These are phyloP conservation scores for Rhizopogon roseolus DNA, from an alignment of 768 basidiomycete genomes.

Conservation along the genomic window DNA sequence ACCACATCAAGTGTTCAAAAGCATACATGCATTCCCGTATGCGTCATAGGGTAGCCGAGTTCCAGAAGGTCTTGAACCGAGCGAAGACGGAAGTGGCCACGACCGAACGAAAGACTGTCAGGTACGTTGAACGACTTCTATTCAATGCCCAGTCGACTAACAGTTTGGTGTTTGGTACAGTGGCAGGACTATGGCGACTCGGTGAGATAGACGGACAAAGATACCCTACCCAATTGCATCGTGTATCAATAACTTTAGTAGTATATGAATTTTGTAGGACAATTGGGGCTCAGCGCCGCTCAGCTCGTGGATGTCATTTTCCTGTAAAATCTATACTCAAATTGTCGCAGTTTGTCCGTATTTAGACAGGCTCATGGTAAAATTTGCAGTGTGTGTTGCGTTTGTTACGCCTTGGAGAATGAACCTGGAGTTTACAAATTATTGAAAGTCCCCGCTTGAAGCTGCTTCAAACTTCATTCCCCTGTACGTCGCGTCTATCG, in stretches of 20 bases:
- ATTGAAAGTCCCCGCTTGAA: not conserved
- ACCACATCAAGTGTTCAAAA: slow-evolving; percentile 98
- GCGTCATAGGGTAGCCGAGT: slow-evolving; percentile 90
- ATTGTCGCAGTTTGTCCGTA: not conserved
- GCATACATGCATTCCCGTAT: slow-evolving; percentile 99
- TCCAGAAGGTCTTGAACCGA: slow-evolving; percentile 92
- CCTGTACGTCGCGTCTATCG: not conserved
- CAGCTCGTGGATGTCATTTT: not conserved
- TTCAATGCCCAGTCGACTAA: slow-evolving; percentile 5
- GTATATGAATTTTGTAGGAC: not conserved
- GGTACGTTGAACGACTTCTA: slow-evolving; percentile 37
- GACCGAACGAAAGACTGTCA: slow-evolving; percentile 87
- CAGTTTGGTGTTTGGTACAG: slow-evolving; percentile 24
- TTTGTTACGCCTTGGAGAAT: not conserved
- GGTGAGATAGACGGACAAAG: slow-evolving; percentile 26
- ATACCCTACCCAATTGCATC: not conserved
- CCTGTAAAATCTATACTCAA: slow-evolving; percentile 20
- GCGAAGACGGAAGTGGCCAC: slow-evolving; percentile 89
- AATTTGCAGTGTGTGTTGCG: slow-evolving; percentile 7
- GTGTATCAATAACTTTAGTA: not conserved
- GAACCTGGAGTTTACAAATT: not conserved
- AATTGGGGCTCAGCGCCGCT: no score
- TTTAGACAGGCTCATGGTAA: slow-evolving; percentile 5
- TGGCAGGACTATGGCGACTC: slow-evolving; percentile 53
- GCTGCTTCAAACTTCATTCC: not conserved